Conservation (phyloP, 768 basidiomycete genomes). For the Russula brevipes region DNA sequence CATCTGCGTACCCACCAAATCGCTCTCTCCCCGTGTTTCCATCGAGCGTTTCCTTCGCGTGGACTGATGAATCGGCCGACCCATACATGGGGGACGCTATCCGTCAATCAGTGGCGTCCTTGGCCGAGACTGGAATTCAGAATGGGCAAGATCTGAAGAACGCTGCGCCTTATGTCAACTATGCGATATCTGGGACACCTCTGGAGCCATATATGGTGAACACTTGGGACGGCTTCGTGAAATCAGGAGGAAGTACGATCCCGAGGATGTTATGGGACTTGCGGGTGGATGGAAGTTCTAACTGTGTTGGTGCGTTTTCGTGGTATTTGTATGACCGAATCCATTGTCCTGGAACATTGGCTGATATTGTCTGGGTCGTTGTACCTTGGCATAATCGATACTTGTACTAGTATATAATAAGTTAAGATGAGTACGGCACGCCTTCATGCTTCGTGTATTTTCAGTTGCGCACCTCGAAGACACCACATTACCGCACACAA, state of each 20-base stretch:
- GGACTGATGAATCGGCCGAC: slow-evolving; percentile 39
- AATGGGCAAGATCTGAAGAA: slow-evolving; percentile 37
- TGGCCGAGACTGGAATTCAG: slow-evolving; percentile 41
- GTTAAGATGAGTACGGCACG: too few species aligned
- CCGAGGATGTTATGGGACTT: slow-evolving; percentile 55
- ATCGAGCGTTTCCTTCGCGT: slow-evolving; percentile 35
- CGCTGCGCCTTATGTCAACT: slow-evolving; percentile 54
- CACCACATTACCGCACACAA: too few species aligned
- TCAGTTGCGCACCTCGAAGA: too few species aligned
- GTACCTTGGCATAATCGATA: too few species aligned
- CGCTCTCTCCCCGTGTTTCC: slow-evolving; percentile 16
- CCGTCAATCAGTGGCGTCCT: slow-evolving; percentile 18
- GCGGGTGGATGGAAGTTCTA: slow-evolving; percentile 56
- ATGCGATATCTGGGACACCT: slow-evolving; percentile 50
- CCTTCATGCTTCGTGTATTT: too few species aligned
- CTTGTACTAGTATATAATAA: too few species aligned
- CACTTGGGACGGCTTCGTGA: slow-evolving; percentile 40
- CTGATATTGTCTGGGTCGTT: too few species aligned
- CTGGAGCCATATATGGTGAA: slow-evolving; percentile 46
- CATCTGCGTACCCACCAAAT: slow-evolving; percentile 23
- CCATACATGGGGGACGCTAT: slow-evolving; percentile 6
- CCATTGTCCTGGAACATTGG: too few species aligned
- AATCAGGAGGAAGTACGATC: slow-evolving; percentile 48
- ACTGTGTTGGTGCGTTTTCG: too few species aligned
- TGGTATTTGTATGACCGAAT: too few species aligned